Conservation (phyloP, 1,139 yeast genomes). For the Debaryomycetaceae sp. region DNA sequence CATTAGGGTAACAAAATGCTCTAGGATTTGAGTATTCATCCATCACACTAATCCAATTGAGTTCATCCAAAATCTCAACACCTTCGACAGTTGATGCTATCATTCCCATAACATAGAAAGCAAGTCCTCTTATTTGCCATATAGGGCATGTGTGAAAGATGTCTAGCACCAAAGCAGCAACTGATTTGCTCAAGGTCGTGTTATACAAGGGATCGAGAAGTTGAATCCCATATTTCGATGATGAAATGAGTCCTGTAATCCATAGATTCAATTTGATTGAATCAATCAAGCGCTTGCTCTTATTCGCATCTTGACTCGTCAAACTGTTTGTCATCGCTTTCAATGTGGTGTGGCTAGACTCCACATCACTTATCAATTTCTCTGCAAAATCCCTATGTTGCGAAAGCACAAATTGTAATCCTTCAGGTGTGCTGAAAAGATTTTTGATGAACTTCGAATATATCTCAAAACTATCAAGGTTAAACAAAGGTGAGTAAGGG, state of each 20-base stretch:
- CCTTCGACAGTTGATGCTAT: constrained; percentile 76
- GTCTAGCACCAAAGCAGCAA: constrained; percentile 48
- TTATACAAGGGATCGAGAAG: constrained; percentile 55
- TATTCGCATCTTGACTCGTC: constrained; percentile 5
- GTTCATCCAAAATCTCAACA: constrained; percentile 78
- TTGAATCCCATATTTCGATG: constrained; percentile 64
- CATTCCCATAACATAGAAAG: constrained; percentile 76
- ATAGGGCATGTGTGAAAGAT: constrained; percentile 44
- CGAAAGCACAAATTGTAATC: constrained; percentile 44
- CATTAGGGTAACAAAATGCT: constrained; percentile 55
- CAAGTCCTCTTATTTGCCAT: constrained; percentile 69
- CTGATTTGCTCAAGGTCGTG: constrained; percentile 48
- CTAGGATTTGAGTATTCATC: constrained; percentile 51
- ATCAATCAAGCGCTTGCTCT: constrained; percentile 1
- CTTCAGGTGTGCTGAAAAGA: constrained; percentile 77
- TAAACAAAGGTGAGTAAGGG: constrained; percentile 19
- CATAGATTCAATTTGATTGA: constrained; percentile 71
- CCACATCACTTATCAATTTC: constrained; percentile 21
- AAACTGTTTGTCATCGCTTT: constrained; percentile 10
- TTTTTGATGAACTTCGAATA: constrained; percentile 71
- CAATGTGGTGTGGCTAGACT: constrained; percentile 14
- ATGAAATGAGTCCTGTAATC: constrained; percentile 84
- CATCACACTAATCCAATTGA: constrained; percentile 66
- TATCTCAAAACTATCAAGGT: constrained; percentile 34
- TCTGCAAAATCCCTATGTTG: constrained; percentile 26